Evolutionary conservation across 2,329 filamentous ascomycete genomes (phyloP), one percentile per base, ranked within the genome.

Genomic region (Diaporthe caulivora): DNA sequence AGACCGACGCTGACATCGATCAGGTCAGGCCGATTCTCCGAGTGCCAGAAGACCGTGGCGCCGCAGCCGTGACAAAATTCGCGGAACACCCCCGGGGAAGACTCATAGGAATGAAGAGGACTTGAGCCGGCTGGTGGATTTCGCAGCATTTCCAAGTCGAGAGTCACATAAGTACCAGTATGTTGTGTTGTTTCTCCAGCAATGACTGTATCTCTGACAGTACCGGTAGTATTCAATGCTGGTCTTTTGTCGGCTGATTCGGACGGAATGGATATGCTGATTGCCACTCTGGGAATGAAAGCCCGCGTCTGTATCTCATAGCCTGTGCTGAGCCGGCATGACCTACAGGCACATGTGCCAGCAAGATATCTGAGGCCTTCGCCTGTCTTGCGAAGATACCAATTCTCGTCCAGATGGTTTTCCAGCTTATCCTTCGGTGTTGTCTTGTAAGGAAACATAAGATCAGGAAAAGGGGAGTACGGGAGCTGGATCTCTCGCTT

Each of bases 271-370:
- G 80, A 74, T 34, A 89, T 83, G 24, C 84, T 80, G 70, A 94
- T 89, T 77, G 92, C 91, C 1, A 82, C 80, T n/a, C 85, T 84
- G 0, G 91, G 90, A 0, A 93, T 82, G 78, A 93, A 94, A 0
- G 89, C 86, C 92, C 92, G 94, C 0, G 87, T 83, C 76, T 92
- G 88, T 60, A 93, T 87, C 72, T 93, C 90, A 76, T 90, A 91
- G 3, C 92, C 91, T 1, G 88, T 87, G 0, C 83, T 81, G 4
- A 91, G 82, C 8, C 92, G 89, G 79, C 92, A 94, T 2, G 89
- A 89, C 7, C 82, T 84, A 80, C 92, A 94, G 1, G 86, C 85
- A 77, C 92, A 93, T 10, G 88, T 86, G 1, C 90, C 89, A 2
- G 90, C 88, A 2, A 91, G 82, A 79, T 91, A 93, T 74, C 85